Base-by-base conservation (phyloP, 495 filamentous ascomycete species). In the Penicillium turbatum region DNA sequence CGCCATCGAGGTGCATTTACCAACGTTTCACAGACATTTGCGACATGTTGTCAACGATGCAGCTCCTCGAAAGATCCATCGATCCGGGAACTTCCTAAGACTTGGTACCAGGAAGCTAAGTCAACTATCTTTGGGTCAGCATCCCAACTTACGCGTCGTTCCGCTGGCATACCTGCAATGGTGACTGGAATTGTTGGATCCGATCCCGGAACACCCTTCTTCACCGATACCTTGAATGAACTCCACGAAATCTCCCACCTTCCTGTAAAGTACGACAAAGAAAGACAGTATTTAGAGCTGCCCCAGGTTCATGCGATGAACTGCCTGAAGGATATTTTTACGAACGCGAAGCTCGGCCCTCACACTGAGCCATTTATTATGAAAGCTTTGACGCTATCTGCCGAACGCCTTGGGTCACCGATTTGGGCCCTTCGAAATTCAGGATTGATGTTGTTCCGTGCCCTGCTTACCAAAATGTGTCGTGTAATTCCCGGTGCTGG, bases 221-320 rank as follows among this genome's bases (percentile, higher is more conserved):
- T 85, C 53, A 61, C 71, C 32, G 59, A 72, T 39, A 76, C 75
- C 4, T 71, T 87, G 34, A 47, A 65, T 7, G 80, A 85, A 32
- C 75, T 85, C 41, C 72, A 76, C 30, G 62, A 71, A 1, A 78
- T 92, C 27, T 85, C 86, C n/a, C 63, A 74, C 9, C 61, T 75
- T 27, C 76, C 81, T 5, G 79, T 79, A 0, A 68, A 82, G 45
- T 64, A 68, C 30, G 64, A 71, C n/a, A 63, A 57, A 16, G 56
- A 64, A 11, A 64, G 61, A 16, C 70, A 76, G 39, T 73, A 77
- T 24, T 79, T 80, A 2, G 82, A 89, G 48, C 68, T 97, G 12
- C 86, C 91, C 12, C 93, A 97, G 70, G 93, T 97, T 2, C 93
- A 98, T 62, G 90, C 92, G 0, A 76, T 96, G 56, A 98, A 98